These are phyloP conservation scores for Tephrocybe sp. DNA, from an alignment of 768 basidiomycete species.

Conservation along the genomic window DNA sequence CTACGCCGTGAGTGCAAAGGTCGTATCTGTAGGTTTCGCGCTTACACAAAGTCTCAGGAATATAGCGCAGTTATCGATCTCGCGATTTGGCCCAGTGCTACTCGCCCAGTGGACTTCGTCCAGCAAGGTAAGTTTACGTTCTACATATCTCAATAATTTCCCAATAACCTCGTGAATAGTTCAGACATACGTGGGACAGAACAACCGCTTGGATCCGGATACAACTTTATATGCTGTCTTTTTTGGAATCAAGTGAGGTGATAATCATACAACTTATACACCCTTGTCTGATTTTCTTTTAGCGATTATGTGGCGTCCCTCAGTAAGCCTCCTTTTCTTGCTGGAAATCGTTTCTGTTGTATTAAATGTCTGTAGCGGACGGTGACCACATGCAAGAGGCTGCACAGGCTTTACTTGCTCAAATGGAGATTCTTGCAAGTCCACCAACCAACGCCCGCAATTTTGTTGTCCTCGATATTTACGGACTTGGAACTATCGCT, in stretches of 20 bases:
- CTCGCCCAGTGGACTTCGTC: constrained; percentile 44
- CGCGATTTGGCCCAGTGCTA: constrained; percentile 50
- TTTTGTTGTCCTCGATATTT: constrained; percentile 50
- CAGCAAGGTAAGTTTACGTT: constrained; percentile 35
- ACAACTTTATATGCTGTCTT: constrained; percentile 51
- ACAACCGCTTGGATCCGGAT: constrained; percentile 39
- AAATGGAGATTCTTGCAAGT: constrained; percentile 42
- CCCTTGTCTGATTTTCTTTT: neutral
- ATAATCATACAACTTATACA: neutral
- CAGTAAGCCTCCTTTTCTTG: constrained; percentile 22
- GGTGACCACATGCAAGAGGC: constrained; percentile 45
- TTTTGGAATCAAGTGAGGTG: constrained; percentile 56
- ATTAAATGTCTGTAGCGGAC: constrained; percentile 20
- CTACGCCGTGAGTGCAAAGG: constrained; percentile 40
- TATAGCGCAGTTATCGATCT: constrained; percentile 45
- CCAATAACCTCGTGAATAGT: constrained; percentile 26
- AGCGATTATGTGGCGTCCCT: constrained; percentile 45
- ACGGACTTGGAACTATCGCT: constrained; percentile 42
- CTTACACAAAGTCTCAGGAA: constrained; percentile 23
- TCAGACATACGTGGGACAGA: constrained; percentile 40
- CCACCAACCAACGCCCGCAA: constrained; percentile 49
- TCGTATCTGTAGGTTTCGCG: neutral
- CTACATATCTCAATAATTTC: neutral
- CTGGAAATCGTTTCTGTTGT: too few relatives aligned
- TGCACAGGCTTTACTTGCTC: constrained; percentile 39